Evolutionary conservation across 805 yeast species (phyloP).

Genomic region (Lipomyces sp.): DNA sequence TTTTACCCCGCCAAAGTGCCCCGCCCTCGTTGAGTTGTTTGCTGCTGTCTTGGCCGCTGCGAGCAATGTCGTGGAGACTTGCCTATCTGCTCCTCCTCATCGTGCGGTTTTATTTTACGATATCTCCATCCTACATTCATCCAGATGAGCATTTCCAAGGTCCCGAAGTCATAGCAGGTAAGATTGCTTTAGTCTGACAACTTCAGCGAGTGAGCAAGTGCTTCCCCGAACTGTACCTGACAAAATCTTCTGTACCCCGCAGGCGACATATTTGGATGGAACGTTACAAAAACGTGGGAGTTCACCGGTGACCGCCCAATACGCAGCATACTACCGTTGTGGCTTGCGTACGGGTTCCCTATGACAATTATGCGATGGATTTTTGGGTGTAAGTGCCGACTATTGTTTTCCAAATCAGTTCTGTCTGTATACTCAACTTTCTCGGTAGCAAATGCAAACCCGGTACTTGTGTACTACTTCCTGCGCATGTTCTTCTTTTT

Average conservation of each 20-base stretch:
- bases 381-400: constrained; percentile 20
- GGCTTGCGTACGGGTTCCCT: constrained; percentile 64
- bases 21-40: too few species aligned
- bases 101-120: constrained; percentile 53
- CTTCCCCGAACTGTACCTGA: not conserved
- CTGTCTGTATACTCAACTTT: too few species aligned
- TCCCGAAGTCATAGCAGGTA: constrained; percentile 64
- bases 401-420: not conserved
- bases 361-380: constrained; percentile 40
- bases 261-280: constrained; percentile 44
- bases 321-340: constrained; percentile 68
- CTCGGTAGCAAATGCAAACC: constrained; percentile 13
- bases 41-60: too few species aligned
- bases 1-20: too few species aligned
- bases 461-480: constrained; percentile 21
- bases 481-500: constrained; percentile 26
- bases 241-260: not conserved
- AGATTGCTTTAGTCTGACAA: constrained; percentile 18
- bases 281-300: constrained; percentile 75
- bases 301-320: constrained; percentile 56
- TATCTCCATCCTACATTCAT: constrained; percentile 81
- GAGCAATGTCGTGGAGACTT: constrained; percentile 28
- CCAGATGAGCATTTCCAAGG: constrained; percentile 97
- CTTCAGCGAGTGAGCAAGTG: not conserved
- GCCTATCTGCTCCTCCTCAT: constrained; percentile 21